These are phyloP conservation scores for Tripidium arundinaceum DNA, from an alignment of 202 grass and related monocot species.

Conservation along the genomic window DNA sequence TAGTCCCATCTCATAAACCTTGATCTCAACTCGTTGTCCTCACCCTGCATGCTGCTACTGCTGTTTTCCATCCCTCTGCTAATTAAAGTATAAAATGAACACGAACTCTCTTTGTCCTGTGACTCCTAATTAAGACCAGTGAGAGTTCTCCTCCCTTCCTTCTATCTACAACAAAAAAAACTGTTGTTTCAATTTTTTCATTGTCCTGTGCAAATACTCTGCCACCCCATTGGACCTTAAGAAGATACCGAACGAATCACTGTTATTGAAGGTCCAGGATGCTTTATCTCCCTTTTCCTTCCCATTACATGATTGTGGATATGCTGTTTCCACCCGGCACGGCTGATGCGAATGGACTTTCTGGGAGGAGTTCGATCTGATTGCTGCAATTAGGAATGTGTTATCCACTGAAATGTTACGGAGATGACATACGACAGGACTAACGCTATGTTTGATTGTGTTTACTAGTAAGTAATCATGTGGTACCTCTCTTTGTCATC, in stretches of 20 bases:
- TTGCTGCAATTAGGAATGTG: slow-evolving; percentile 28
- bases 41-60: slow-evolving; percentile 9
- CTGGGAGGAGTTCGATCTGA: slow-evolving; percentile 63
- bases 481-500: slow-evolving; percentile 51
- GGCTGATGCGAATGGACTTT: slow-evolving; percentile 50
- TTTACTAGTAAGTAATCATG: too few species aligned
- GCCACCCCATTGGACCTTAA: slow-evolving; percentile 16
- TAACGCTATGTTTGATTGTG: too few species aligned
- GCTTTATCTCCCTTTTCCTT: not conserved
- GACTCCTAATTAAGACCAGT: slow-evolving; percentile 22
- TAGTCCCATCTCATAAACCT: too few species aligned
- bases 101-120: not conserved
- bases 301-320: slow-evolving; percentile 38
- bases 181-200: not conserved
- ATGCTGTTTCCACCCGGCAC: slow-evolving; percentile 21
- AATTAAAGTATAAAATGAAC: slow-evolving; percentile 27
- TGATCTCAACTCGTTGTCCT: too few species aligned
- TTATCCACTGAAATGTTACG: too few species aligned
- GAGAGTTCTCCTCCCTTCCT: not conserved
- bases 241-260: not conserved
- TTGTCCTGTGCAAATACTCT: slow-evolving; percentile 18
- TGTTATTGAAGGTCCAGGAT: not conserved
- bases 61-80: not conserved
- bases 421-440: not conserved
- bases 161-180: slow-evolving; percentile 36